Percentiles rank a stretch among this genome's conserved stretches.
Conservation (phyloP, 805 yeast genomes). For the Zygosaccharomyces siamensis region DNA sequence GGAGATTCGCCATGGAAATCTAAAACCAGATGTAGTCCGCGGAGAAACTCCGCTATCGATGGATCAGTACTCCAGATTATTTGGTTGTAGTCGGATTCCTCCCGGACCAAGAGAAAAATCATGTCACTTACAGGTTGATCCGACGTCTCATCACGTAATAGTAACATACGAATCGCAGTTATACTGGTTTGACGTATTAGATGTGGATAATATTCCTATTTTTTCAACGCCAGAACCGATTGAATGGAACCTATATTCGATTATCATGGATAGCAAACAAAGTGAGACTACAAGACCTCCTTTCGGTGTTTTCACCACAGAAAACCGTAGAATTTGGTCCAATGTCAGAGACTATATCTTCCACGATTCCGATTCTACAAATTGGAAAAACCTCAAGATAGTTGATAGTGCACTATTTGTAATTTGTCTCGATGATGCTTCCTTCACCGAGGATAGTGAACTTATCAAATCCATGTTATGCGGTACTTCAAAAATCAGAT, state of each 20-base stretch:
- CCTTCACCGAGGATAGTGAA: constrained; percentile 48
- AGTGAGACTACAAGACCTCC: constrained; percentile 63
- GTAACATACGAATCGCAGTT: constrained; percentile 82
- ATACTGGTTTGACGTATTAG: constrained; percentile 92
- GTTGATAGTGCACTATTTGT: constrained; percentile 80
- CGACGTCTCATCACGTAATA: constrained; percentile 70
- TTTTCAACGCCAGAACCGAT: constrained; percentile 66
- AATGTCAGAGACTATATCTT: constrained; percentile 52
- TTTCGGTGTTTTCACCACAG: constrained; percentile 87
- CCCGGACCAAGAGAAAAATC: constrained; percentile 53
- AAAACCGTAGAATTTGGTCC: constrained; percentile 86
- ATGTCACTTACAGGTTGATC: constrained; percentile 80
- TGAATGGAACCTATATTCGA: constrained; percentile 66
- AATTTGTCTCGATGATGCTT: constrained; percentile 76
- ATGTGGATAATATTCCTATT: constrained; percentile 62
- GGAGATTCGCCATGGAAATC: constrained; percentile 68
- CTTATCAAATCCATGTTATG: constrained; percentile 82
- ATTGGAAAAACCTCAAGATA: constrained; percentile 65
- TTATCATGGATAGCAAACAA: constrained; percentile 62
- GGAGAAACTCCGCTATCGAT: constrained; percentile 67
- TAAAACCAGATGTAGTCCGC: constrained; percentile 64
- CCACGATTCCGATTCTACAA: constrained; percentile 42
- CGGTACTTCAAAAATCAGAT: constrained; percentile 71
- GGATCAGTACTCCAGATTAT: constrained; percentile 85
- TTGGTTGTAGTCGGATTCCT: constrained; percentile 86